phyloP scores from a whole-genome alignment of 2,329 filamentous ascomycete species.

The Aspergillus floridensis region DNA sequence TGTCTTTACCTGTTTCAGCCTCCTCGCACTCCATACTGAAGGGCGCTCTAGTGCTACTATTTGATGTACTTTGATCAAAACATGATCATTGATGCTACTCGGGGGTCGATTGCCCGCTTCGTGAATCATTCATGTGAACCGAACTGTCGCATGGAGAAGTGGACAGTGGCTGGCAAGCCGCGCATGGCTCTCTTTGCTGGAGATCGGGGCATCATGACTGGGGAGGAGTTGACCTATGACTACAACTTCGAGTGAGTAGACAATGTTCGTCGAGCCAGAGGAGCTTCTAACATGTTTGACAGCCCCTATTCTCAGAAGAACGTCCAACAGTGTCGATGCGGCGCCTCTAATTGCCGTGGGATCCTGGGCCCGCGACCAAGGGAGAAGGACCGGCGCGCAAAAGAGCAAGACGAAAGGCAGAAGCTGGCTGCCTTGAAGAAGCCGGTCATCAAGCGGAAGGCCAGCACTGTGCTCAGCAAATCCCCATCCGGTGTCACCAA shows the following conservation, averaged over 20 bases:
- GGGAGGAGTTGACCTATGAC: slow-evolving; percentile 95
- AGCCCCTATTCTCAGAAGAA: slow-evolving; percentile 61
- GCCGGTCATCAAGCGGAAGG: slow-evolving; percentile 36
- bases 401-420: slow-evolving; percentile 26
- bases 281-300: slow-evolving; percentile 11
- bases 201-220: slow-evolving; percentile 83
- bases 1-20: slow-evolving; percentile 27
- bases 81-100: slow-evolving; percentile 97
- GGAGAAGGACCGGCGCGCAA: slow-evolving; percentile 43
- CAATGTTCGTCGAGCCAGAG: background rate
- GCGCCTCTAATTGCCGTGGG: slow-evolving; percentile 59
- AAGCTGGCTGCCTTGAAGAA: slow-evolving; percentile 24
- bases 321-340: slow-evolving; percentile 63
- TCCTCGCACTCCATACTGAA: slow-evolving; percentile 13
- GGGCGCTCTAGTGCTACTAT: slow-evolving; percentile 76
- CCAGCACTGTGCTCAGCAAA: slow-evolving; percentile 24
- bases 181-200: slow-evolving; percentile 97
- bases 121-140: slow-evolving; percentile 97
- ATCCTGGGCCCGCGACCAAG: slow-evolving; percentile 58
- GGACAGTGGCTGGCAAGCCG: slow-evolving; percentile 89
- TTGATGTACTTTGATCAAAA: slow-evolving; percentile 98
- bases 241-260: slow-evolving; percentile 65
- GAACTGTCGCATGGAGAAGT: slow-evolving; percentile 97
- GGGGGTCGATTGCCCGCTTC: slow-evolving; percentile 92
- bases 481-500: slow-evolving; percentile 32